A percentile compares a stretch with the other conserved stretches of the same genome.
phyloP scores from a whole-genome alignment of 2,329 filamentous ascomycete species.

The Epichloe hybrida region DNA sequence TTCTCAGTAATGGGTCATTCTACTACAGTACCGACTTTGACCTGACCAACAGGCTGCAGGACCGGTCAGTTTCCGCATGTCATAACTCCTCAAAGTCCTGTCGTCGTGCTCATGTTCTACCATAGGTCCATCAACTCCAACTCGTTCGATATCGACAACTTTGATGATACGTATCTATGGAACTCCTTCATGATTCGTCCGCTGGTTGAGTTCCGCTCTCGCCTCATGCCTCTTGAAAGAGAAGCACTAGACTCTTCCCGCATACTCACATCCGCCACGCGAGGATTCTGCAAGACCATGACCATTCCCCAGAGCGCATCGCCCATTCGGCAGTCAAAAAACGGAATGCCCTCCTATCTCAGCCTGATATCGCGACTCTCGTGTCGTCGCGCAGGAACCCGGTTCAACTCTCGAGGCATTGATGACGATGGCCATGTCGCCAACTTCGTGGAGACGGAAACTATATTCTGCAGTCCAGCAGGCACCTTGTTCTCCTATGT shows the following conservation, averaged over 20 bases:
- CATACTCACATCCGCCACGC: conserved; percentile 84
- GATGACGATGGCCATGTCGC: conserved; percentile 96
- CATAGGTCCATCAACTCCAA: conserved; percentile 57
- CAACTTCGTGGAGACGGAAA: conserved; percentile 98
- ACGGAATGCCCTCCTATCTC: conserved; percentile 67
- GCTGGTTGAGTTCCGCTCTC: conserved; percentile 75
- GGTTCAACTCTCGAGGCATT: conserved; percentile 94
- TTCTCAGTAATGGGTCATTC: conserved; percentile 85
- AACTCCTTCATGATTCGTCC: conserved; percentile 98
- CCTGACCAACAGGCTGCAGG: conserved; percentile 81
- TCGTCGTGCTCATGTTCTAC: background rate
- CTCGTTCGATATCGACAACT: conserved; percentile 79
- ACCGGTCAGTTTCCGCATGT: conserved; percentile 41
- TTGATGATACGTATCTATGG: conserved; percentile 90
- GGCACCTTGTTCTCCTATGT: conserved; percentile 81
- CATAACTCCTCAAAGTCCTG: background rate
- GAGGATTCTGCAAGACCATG: conserved; percentile 81
- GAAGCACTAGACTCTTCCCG: conserved; percentile 71
- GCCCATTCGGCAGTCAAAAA: conserved; percentile 50
- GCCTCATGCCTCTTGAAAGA: conserved; percentile 62
- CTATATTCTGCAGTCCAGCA: conserved; percentile 72
- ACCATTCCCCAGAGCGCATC: conserved; percentile 67
- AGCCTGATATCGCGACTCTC: conserved; percentile 88
- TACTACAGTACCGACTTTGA: conserved; percentile 99
- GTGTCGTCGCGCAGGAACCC: conserved; percentile 78